A percentile compares a stretch with the other conserved stretches of the same genome.
Conservation (phyloP, 331 rosid species). For the Erythrophleum ivorense region DNA sequence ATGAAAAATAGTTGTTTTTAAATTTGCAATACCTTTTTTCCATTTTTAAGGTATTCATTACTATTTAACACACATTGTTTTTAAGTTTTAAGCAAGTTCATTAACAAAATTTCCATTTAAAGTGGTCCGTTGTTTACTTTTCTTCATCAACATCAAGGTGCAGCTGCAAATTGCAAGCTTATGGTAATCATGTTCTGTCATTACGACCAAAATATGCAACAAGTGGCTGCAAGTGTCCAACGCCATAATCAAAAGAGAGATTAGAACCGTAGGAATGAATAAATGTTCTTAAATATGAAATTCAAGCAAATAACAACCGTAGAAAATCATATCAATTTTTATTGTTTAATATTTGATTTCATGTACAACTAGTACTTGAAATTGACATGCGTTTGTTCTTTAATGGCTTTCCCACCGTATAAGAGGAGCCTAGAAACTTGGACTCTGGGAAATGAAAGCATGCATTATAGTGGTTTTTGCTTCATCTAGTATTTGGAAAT, state of each 20-base stretch:
- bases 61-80: no score
- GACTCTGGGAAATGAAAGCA: background rate
- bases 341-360: slow-evolving; percentile 25
- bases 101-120: no score
- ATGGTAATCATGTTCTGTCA: slow-evolving; percentile 21
- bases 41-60: no score
- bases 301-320: slow-evolving; percentile 32
- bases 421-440: slow-evolving; percentile 45
- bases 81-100: no score
- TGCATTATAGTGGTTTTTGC: background rate
- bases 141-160: no score
- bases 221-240: slow-evolving; percentile 41
- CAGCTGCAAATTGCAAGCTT: no score
- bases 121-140: no score
- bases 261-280: background rate
- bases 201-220: slow-evolving; percentile 26
- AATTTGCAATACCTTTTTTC: no score
- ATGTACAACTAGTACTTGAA: slow-evolving; percentile 25
- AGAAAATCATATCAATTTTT: slow-evolving; percentile 18
- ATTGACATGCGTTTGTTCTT: slow-evolving; percentile 42
- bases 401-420: slow-evolving; percentile 22
- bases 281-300: background rate
- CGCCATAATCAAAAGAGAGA: background rate
- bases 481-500: background rate
- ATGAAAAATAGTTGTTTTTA: no score